A percentile compares a stretch with the other conserved stretches of the same genome.
Conservation (phyloP, 257 asterid genomes). For the Nicotiana tabacum region DNA sequence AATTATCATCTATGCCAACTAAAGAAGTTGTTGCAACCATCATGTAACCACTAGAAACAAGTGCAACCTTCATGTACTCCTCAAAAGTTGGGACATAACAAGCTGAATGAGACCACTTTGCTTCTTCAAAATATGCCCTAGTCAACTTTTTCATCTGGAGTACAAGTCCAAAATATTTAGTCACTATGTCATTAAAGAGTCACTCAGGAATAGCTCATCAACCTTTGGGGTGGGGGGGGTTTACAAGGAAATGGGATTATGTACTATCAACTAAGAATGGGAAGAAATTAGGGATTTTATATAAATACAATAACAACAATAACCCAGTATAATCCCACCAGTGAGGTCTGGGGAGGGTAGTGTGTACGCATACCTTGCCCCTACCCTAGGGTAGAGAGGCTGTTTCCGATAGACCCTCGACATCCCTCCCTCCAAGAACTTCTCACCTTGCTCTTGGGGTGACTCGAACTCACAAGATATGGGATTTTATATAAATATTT, state of each 20-base stretch:
- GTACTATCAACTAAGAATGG: neutral
- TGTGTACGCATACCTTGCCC: no score
- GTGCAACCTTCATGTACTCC: conserved; percentile 27
- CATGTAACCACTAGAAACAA: neutral
- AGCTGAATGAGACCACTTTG: conserved; percentile 8
- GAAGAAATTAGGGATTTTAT: neutral
- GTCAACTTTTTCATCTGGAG: conserved; percentile 21
- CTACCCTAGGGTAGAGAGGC: no score
- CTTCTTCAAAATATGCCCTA: conserved; percentile 20
- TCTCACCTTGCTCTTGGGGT: no score
- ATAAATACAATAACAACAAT: no score
- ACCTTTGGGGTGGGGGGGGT: no score
- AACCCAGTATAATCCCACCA: no score
- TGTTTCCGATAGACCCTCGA: no score
- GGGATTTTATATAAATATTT: no score
- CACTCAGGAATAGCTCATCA: neutral
- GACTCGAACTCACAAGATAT: no score
- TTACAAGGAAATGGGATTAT: neutral
- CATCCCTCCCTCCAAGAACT: no score
- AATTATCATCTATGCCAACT: conserved; percentile 15
- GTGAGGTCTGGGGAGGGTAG: no score
- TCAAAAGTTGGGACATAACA: conserved; percentile 13
- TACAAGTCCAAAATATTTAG: neutral
- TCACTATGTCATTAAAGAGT: neutral
- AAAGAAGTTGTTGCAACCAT: conserved; percentile 12